Base-by-base conservation (phyloP, 345 rosid genomes). In the Hypericum androsaemum region DNA sequence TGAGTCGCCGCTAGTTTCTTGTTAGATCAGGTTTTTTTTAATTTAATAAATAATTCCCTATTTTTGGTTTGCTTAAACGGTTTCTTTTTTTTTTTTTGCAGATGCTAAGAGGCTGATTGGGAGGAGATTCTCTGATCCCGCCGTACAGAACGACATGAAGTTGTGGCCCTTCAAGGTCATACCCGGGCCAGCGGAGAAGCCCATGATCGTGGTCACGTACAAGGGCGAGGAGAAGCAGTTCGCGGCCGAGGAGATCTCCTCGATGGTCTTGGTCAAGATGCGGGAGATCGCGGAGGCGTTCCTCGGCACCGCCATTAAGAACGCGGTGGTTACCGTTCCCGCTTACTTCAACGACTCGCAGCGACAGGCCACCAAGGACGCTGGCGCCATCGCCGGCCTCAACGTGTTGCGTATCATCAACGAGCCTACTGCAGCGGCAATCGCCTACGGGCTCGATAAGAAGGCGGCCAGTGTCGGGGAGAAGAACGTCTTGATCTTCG, bases 81-180 rank as follows among this genome's bases (percentile, higher is more conserved):
- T 22, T 22, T 22, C 32, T 1, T 22, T 4, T 22, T n/a, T 9
- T 0, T 36, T 37, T 3, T 43, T 53, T 7, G 12, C 62, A 64
- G 68, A 57, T 57, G 68, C 68, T 1, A 64, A 64, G 41, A 45
- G 68, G 17, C 52, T 64, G 62, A 64, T 52, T 28, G 63, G 68
- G 3, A 52, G 62, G 47, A 57, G 58, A 45, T 56, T 12, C 41
- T 16, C 41, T 10, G 68, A 57, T 50, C 16, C 62, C 10, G 36
- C 68, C 0, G 68, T 64, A 8, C 62, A 64, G 48, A 7, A 48
- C 40, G 68, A 64, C 36, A 32, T 39, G 2, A 57, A 57, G 48
- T 62, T 51, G 0, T 57, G 58, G 68, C 68, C 68, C 0, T 64
- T 64, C 38, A 64, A 64, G 57, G 49, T 64, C 14, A 28, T 64